These are phyloP conservation scores for Perkinsus marinus DNA, from an alignment of 169 alveolate species.

Conservation along the genomic window DNA sequence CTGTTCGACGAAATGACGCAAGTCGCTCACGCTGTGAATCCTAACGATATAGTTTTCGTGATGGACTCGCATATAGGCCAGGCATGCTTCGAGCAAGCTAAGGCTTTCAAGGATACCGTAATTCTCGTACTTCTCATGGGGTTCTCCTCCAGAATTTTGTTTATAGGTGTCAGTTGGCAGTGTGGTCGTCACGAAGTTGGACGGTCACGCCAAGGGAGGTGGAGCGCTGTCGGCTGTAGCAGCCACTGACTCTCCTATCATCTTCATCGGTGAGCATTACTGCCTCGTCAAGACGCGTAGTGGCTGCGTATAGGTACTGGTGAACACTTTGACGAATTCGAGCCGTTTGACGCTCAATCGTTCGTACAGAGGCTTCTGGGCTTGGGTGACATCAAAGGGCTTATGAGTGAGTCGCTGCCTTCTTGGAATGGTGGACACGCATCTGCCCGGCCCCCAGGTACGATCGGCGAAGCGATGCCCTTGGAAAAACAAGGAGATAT, in stretches of 20 bases:
- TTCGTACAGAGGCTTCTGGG: slow-evolving; percentile 90
- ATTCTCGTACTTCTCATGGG: too few relatives aligned
- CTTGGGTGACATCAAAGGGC: background rate
- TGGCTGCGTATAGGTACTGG: slow-evolving; percentile 80
- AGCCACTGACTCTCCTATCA: slow-evolving; percentile 82
- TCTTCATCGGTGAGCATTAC: slow-evolving; percentile 42
- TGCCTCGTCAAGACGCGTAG: too few relatives aligned
- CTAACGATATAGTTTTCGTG: slow-evolving; percentile 90
- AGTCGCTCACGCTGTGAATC: slow-evolving; percentile 82
- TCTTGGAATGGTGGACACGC: too few relatives aligned
- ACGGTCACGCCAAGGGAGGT: slow-evolving; percentile 99
- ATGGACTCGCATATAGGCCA: slow-evolving; percentile 98
- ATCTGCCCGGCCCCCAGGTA: slow-evolving; percentile 5
- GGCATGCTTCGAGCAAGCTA: slow-evolving; percentile 98
- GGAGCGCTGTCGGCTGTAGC: slow-evolving; percentile 99
- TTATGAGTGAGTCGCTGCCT: background rate
- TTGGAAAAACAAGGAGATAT: slow-evolving; percentile 83
- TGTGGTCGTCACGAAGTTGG: slow-evolving; percentile 97
- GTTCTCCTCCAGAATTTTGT: background rate
- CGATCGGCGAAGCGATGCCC: slow-evolving; percentile 87
- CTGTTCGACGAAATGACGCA: slow-evolving; percentile 97
- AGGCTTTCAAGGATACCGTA: slow-evolving; percentile 89
- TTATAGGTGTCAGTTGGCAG: slow-evolving; percentile 70
- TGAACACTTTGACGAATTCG: slow-evolving; percentile 96
- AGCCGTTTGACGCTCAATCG: slow-evolving; percentile 88